Base-by-base conservation (phyloP, 2,329 filamentous ascomycete genomes). In the Venturia pyrina region DNA sequence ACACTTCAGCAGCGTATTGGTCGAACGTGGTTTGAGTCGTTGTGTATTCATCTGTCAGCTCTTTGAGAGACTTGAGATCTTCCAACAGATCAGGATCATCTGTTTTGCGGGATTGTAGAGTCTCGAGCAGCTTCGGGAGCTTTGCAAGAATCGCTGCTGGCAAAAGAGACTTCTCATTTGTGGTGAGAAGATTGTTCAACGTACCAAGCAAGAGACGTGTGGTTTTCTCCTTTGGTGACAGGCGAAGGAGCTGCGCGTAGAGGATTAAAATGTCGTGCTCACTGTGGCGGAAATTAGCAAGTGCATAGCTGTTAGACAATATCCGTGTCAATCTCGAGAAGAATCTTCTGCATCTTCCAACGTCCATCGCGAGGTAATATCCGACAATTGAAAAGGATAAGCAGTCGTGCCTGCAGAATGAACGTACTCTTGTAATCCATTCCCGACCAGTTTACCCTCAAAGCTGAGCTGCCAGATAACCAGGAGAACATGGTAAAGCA, bases 401-500 rank as follows among this genome's bases (percentile, higher is more conserved):
- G 21, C 21, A 28, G 8, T 21, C 21, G 24, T 37, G 57, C 15
- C 13, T 66, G 71, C 69, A 75, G 71, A 34, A 37, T n/a, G 19
- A 50, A 66, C 88, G 72, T 82, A 95, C 90, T 92, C 87, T 77
- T 98, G 90, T 66, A 99, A 81, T 53, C 93, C 92, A 67, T 89
- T 87, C 15, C 91, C 91, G 62, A 89, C 81, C 15, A 86, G 75
- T 66, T 80, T 77, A 40, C 82, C 85, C 75, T 98, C 95, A 70
- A 99, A 99, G 74, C 92, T 96, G 70, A 99, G 82, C 80, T 98
- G 93, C 95, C 95, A 99, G 67, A 99, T 80, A 15, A 96, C 93
- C 63, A 99, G 83, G 28, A 99, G 83, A 19, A 97, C 90, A 73
- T 97, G 91, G 75, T 99, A 99, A 50, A 99, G 83, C 50, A 98